Conservation (phyloP, 257 asterid species). For the Voacanga thouarsii region DNA sequence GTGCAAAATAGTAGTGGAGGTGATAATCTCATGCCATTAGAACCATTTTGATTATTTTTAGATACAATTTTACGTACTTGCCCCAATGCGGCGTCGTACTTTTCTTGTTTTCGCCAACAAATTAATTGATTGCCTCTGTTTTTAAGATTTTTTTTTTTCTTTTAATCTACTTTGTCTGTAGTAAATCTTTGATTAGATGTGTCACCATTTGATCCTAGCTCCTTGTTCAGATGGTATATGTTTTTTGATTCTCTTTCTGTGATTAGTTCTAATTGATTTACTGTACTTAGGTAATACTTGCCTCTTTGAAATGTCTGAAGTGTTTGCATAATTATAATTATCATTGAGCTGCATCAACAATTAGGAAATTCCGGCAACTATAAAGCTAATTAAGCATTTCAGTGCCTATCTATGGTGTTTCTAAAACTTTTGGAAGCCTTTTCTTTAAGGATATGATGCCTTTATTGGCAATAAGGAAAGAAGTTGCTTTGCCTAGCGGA, state of each 20-base stretch:
- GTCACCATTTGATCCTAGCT: background rate
- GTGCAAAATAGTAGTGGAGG: background rate
- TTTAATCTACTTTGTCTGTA: background rate
- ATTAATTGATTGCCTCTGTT: background rate
- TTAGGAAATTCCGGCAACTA: background rate
- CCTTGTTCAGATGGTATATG: background rate
- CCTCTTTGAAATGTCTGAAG: too few relatives aligned
- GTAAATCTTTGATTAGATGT: too few relatives aligned
- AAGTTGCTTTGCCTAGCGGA: background rate
- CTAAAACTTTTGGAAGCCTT: background rate
- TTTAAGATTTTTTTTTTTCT: too few relatives aligned
- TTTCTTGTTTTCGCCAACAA: background rate
- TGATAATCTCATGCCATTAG: background rate
- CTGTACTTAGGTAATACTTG: too few relatives aligned
- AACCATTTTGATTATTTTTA: background rate
- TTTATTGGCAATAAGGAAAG: background rate
- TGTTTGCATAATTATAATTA: too few relatives aligned
- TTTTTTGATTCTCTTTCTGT: background rate
- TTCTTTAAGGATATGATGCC: background rate
- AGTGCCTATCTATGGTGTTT: background rate
- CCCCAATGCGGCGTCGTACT: background rate
- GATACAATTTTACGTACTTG: background rate
- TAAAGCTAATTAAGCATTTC: too few relatives aligned
- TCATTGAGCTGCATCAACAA: background rate
- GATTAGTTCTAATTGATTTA: too few relatives aligned